Conservation (phyloP, 495 filamentous ascomycete species). For the Lepraria neglecta region DNA sequence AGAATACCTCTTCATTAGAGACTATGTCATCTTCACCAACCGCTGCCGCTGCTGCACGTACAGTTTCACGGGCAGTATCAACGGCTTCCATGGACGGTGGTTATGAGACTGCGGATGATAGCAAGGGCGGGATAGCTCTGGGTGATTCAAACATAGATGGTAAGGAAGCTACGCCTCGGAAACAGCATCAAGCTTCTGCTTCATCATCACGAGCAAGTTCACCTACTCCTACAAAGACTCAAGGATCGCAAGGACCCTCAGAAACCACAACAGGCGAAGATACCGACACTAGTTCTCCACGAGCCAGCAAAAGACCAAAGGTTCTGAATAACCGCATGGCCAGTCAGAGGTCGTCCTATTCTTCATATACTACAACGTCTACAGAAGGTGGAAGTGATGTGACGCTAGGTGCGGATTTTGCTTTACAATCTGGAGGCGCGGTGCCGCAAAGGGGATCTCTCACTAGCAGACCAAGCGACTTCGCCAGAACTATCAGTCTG, state of each 20-base stretch:
- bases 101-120: conserved; percentile 33
- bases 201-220: conserved; percentile 20
- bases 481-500: conserved; percentile 78
- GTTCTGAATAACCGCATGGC: conserved; percentile 66
- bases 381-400: conserved; percentile 60
- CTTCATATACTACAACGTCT: conserved; percentile 60
- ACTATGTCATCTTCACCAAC: conserved; percentile 60
- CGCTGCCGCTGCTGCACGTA: conserved; percentile 55
- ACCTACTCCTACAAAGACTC: conserved; percentile 25
- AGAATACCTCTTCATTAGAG: conserved; percentile 54
- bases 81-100: conserved; percentile 34
- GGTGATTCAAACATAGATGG: conserved; percentile 27
- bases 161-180: conserved; percentile 34
- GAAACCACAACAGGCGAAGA: not conserved
- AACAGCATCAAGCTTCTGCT: conserved; percentile 16
- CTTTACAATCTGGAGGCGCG: conserved; percentile 76
- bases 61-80: conserved; percentile 47
- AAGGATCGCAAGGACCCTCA: not conserved
- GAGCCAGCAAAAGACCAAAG: conserved; percentile 52
- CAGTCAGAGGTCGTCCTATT: conserved; percentile 72
- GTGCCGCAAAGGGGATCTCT: conserved; percentile 52
- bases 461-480: conserved; percentile 40
- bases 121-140: conserved; percentile 29
- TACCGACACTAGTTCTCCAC: not conserved
- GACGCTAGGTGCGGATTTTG: conserved; percentile 75